phyloP scores from a whole-genome alignment of 2,329 filamentous ascomycete species.

The Fusarium tjaetaba region DNA sequence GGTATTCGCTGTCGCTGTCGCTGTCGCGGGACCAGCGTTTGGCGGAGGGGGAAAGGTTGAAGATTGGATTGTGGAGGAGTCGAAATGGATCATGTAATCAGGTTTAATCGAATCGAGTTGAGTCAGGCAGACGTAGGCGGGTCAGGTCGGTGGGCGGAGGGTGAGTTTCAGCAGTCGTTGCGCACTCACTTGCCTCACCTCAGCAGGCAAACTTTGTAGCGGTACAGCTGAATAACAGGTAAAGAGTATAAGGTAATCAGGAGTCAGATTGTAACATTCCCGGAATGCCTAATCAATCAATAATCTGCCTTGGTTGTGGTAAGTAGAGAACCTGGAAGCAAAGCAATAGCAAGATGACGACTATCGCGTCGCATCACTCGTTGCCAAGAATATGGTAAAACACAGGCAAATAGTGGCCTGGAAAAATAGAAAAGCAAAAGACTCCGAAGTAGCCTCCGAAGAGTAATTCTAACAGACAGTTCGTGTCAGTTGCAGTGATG shows the following conservation, averaged over 20 bases:
- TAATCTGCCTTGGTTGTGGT: slow-evolving; percentile 8
- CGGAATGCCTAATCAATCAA: slow-evolving; percentile 23
- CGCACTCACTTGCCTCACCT: slow-evolving; percentile 4
- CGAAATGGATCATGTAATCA: slow-evolving; percentile 44
- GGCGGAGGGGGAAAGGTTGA: slow-evolving; percentile 22
- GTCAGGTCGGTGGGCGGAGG: slow-evolving; percentile 31
- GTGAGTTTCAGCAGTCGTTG: slow-evolving; percentile 17
- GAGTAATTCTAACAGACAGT: slow-evolving; percentile 4
- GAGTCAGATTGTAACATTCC: slow-evolving; percentile 20
- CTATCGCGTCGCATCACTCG: slow-evolving; percentile 20
- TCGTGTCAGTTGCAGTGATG: slow-evolving; percentile 20
- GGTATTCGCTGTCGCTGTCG: slow-evolving; percentile 48
- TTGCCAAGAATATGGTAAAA: background rate
- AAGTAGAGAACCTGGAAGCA: background rate
- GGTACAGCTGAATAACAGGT: background rate
- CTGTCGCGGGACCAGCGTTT: slow-evolving; percentile 46
- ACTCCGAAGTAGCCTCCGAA: background rate
- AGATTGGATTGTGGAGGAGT: slow-evolving; percentile 31
- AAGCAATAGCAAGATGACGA: background rate
- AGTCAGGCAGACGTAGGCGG: slow-evolving; percentile 33
- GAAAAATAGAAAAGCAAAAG: background rate
- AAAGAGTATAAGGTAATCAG: background rate
- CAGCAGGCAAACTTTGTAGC: slow-evolving; percentile 1
- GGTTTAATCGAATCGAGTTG: slow-evolving; percentile 12
- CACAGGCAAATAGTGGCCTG: background rate